Percentiles rank a stretch among this genome's conserved stretches.
These are phyloP conservation scores for Cercospora janseana DNA, from an alignment of 2,329 filamentous ascomycete species.

Conservation along the genomic window DNA sequence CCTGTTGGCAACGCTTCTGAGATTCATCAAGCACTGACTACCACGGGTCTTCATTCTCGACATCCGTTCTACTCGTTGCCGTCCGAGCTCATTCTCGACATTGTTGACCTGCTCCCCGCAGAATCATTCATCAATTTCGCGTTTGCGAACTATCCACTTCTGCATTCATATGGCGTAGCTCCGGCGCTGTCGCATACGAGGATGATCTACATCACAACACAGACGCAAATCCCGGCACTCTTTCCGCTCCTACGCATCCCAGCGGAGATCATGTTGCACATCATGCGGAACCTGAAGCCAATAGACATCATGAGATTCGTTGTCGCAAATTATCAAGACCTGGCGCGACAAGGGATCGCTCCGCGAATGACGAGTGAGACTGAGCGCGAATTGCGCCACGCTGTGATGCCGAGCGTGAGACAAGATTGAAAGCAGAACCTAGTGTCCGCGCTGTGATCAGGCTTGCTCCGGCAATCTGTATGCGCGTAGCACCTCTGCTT, in stretches of 20 bases:
- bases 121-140: conserved; percentile 47
- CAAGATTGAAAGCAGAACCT: neutral
- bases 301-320: conserved; percentile 42
- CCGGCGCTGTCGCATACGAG: conserved; percentile 35
- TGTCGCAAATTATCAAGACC: conserved; percentile 39
- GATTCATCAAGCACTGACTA: conserved; percentile 10
- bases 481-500: too few relatives aligned
- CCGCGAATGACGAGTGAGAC: conserved; percentile 34
- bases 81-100: conserved; percentile 48
- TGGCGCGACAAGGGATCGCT: conserved; percentile 38
- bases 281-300: conserved; percentile 41
- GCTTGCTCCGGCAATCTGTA: too few relatives aligned
- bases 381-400: conserved; percentile 16
- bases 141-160: conserved; percentile 47
- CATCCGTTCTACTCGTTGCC: conserved; percentile 45
- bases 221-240: conserved; percentile 32
- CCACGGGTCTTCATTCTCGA: conserved; percentile 14
- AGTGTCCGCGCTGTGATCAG: too few relatives aligned
- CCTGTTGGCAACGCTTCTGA: neutral
- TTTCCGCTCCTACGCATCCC: conserved; percentile 39
- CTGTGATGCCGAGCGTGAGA: conserved; percentile 10
- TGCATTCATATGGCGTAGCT: conserved; percentile 41
- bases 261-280: conserved; percentile 42
- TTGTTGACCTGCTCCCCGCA: conserved; percentile 43
- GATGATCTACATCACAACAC: conserved; percentile 34